phyloP scores from a whole-genome alignment of 1,284 basidiomycete species.

The Lentinus polychrous region DNA sequence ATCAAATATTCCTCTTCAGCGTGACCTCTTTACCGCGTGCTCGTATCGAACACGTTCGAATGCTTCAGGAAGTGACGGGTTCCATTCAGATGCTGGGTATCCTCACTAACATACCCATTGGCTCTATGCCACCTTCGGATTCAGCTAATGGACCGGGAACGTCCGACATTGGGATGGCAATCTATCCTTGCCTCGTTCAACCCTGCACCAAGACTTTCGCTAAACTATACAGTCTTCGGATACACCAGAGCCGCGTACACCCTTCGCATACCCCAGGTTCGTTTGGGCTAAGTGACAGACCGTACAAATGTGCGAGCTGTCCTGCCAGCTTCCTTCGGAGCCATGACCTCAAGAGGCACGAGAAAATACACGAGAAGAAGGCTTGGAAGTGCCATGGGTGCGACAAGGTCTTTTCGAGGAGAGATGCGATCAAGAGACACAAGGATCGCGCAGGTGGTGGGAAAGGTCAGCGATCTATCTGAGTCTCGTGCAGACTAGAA shows the following conservation, averaged over 20 bases:
- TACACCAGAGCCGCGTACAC: slow-evolving; percentile 54
- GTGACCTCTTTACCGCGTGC: slow-evolving; percentile 56
- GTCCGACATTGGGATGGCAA: slow-evolving; percentile 58
- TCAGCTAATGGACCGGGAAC: slow-evolving; percentile 19
- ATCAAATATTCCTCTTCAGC: slow-evolving; percentile 69
- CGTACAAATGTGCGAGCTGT: slow-evolving; percentile 54
- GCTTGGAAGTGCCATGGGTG: slow-evolving; percentile 69
- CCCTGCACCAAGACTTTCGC: slow-evolving; percentile 61
- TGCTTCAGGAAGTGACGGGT: slow-evolving; percentile 65
- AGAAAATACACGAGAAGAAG: slow-evolving; percentile 57
- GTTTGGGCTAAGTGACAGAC: slow-evolving; percentile 36
- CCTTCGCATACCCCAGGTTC: slow-evolving; percentile 19
- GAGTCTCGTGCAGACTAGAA: too few species aligned
- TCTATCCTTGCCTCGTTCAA: slow-evolving; percentile 62
- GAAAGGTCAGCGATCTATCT: slow-evolving; percentile 18
- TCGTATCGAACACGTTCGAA: slow-evolving; percentile 40
- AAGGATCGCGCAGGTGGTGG: slow-evolving; percentile 47
- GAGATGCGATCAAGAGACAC: slow-evolving; percentile 72
- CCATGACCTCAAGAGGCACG: slow-evolving; percentile 70
- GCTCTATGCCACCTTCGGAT: slow-evolving; percentile 17
- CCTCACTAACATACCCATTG: slow-evolving; percentile 65
- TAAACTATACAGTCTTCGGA: slow-evolving; percentile 57
- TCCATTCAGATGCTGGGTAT: slow-evolving; percentile 74
- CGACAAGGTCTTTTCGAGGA: slow-evolving; percentile 61
- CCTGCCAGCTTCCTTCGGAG: slow-evolving; percentile 69